A percentile compares a stretch with the other conserved stretches of the same genome.
Conservation (phyloP, 164 flowering plant species). For the Houttuynia cordata region DNA sequence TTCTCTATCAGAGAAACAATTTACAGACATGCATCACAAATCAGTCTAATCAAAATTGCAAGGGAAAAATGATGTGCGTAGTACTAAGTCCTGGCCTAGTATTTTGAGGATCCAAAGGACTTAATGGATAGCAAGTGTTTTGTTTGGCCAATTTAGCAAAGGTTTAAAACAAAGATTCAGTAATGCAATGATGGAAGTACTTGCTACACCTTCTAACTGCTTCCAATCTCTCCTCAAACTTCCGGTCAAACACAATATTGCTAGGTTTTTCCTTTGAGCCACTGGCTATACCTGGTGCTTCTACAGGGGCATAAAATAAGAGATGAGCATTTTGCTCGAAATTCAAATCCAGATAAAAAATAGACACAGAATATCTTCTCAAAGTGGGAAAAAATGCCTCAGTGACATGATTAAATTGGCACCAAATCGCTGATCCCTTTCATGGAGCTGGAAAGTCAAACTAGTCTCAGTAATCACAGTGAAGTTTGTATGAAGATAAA, state of each 20-base stretch:
- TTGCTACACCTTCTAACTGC: conserved; percentile 57
- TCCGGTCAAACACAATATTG: conserved; percentile 24
- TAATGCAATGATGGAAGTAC: neutral
- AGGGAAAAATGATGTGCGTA: neutral
- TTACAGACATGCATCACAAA: neutral
- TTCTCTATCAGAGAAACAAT: neutral
- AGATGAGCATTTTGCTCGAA: no score
- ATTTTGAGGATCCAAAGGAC: neutral
- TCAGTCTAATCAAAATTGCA: neutral
- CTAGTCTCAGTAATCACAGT: no score
- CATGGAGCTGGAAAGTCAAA: no score
- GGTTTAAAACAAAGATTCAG: neutral
- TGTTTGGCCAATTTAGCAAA: neutral
- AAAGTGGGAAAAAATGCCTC: no score
- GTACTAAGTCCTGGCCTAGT: no score
- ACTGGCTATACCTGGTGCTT: conserved; percentile 54
- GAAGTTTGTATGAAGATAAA: no score
- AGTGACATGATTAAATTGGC: no score
- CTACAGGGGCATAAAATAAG: conserved; percentile 23
- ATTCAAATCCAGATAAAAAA: no score
- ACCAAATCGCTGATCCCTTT: no score
- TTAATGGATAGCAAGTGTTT: neutral
- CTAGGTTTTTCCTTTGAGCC: conserved; percentile 28
- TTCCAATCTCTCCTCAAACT: conserved; percentile 76
- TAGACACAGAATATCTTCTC: no score